Base-by-base conservation (phyloP, 1,139 yeast genomes). In the Wickerhamomyces sp. region DNA sequence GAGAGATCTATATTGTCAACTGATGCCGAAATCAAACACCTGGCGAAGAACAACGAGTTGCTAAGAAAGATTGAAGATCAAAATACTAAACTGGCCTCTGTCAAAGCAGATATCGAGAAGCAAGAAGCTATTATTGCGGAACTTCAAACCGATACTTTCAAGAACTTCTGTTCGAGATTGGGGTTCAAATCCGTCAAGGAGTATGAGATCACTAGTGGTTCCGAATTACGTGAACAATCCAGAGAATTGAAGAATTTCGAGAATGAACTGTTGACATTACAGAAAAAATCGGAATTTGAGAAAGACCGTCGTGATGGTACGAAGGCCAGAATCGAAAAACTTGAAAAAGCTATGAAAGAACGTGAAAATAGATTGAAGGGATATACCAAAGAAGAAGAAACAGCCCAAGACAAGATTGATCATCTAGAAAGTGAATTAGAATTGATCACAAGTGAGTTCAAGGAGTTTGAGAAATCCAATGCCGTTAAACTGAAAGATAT, bases 161-260 rank as follows among this genome's bases (percentile, higher is more conserved):
- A 65, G 1, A 72, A 63, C 0, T 84, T 89, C 57, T 83, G 90
- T 49, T 48, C 61, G 1, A 70, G 66, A 45, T 67, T 81, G 48
- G 78, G 79, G 0, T 78, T 86, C 56, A 55, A 57, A 8, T 67
- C 72, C 51, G 79, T 87, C 40, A 71, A 73, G 44, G 89, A 82
- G 40, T 88, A 84, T 59, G 95, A 88, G 61, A 69, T 68, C 40
- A 68, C 77, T 27, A 88, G 84, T 48, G 91, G 93, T 10, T 69
- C 79, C 3, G 67, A 79, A 11, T 60, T 79, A 48, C 75, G 89
- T 58, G 72, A 74, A 37, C 76, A 81, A 46, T 74, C 85, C 1
- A 81, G 78, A 53, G 90, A 85, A 60, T 71, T 84, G 45, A 71
- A 85, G 4, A 81, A 79, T 53, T 78, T 75, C 52, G 67, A 76